These are phyloP conservation scores for Echeveria elegans DNA, from an alignment of 164 flowering plant genomes.

Conservation along the genomic window DNA sequence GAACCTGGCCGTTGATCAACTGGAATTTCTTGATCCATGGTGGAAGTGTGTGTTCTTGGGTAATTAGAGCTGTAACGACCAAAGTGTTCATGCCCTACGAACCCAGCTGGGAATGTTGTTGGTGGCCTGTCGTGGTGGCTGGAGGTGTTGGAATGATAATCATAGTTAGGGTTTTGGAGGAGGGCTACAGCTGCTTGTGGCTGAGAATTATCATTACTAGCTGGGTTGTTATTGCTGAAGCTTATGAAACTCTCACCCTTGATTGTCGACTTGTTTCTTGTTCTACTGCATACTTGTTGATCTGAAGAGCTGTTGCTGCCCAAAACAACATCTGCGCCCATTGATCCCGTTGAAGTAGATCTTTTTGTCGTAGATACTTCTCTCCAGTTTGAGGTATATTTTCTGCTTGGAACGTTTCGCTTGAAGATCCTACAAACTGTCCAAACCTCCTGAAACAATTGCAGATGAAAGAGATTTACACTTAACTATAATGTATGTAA, in stretches of 20 bases:
- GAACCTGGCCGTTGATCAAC: not conserved
- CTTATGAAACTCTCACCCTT: not conserved
- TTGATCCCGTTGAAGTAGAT: not conserved
- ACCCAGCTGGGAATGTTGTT: not conserved
- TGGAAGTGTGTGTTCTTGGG: not conserved
- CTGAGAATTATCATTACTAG: not conserved
- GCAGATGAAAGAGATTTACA: not conserved
- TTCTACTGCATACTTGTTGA: not conserved
- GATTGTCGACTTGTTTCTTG: not conserved
- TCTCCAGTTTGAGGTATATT: slow-evolving; percentile 9
- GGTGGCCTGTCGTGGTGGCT: not conserved
- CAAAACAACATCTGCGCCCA: not conserved
- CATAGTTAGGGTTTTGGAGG: not conserved
- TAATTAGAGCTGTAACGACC: not conserved
- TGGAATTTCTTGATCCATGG: not conserved
- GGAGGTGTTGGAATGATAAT: not conserved
- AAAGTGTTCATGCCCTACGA: not conserved
- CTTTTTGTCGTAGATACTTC: slow-evolving; percentile 7
- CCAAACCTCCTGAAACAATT: slow-evolving; percentile 6
- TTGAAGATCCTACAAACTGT: slow-evolving; percentile 9
- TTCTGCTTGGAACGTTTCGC: slow-evolving; percentile 7
- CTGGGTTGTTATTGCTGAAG: not conserved
- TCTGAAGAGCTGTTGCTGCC: not conserved
- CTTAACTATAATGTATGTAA: too few species aligned
- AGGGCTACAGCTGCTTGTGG: not conserved